These are phyloP conservation scores for Pelargonium nanum DNA, from an alignment of 345 rosid species.

Conservation along the genomic window DNA sequence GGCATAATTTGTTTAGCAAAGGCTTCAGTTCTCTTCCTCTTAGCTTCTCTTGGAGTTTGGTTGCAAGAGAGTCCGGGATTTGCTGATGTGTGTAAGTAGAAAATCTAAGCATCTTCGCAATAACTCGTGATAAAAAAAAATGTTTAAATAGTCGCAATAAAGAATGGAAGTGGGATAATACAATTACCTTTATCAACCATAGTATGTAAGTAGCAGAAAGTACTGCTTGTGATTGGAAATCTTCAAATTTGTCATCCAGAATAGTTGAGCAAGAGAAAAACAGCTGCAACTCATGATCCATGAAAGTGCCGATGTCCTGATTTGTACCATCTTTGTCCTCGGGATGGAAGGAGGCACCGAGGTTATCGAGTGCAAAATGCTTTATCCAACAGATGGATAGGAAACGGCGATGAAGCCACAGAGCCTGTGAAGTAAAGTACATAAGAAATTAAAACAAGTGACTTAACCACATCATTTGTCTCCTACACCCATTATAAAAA, in stretches of 20 bases:
- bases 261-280: constrained; percentile 35
- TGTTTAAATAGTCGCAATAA: not conserved
- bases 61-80: constrained; percentile 26
- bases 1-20: constrained; percentile 23
- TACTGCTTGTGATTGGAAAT: constrained; percentile 54
- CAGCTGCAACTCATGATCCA: constrained; percentile 51
- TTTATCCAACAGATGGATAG: constrained; percentile 48
- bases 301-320: constrained; percentile 20
- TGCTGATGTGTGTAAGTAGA: constrained; percentile 32
- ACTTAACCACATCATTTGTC: not conserved
- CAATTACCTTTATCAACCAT: constrained; percentile 64
- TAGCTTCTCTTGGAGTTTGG: constrained; percentile 32
- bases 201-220: constrained; percentile 47
- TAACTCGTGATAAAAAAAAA: not conserved
- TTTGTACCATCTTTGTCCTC: constrained; percentile 15
- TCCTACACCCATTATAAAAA: too few relatives aligned
- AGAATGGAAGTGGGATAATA: not conserved
- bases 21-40: constrained; percentile 21
- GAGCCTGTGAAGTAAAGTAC: constrained; percentile 34
- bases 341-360: constrained; percentile 9
- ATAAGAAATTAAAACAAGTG: not conserved
- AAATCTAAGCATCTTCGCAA: constrained; percentile 3
- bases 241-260: constrained; percentile 49
- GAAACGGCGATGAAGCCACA: constrained; percentile 82
- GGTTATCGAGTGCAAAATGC: constrained; percentile 20